Evolutionary conservation across 2,329 filamentous ascomycete genomes (phyloP).

Genomic region (Nectriaceae sp.): DNA sequence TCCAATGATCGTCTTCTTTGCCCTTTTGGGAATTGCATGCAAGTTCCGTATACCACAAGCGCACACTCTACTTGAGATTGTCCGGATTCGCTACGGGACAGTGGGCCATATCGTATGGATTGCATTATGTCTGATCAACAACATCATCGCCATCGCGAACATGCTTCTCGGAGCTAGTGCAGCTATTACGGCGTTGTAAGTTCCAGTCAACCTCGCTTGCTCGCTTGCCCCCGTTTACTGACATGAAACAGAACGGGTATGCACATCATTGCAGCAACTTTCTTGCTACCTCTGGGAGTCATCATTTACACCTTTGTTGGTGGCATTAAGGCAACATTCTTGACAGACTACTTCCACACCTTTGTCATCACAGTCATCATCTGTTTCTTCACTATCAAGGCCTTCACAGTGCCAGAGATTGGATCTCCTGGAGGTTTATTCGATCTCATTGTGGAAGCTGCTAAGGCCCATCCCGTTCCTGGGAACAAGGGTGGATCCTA

Average conservation of each 20-base stretch:
- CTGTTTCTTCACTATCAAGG: slow-evolving; percentile 78
- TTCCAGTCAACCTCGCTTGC: too few species aligned
- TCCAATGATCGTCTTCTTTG: slow-evolving; percentile 80
- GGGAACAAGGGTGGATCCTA: slow-evolving; percentile 83
- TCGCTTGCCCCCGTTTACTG: too few species aligned
- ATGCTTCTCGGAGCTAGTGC: slow-evolving; percentile 73
- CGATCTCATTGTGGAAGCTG: slow-evolving; percentile 70
- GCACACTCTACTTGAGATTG: background rate
- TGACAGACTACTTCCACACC: slow-evolving; percentile 84
- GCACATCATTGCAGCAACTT: slow-evolving; percentile 75
- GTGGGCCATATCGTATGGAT: too few species aligned
- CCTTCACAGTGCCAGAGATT: slow-evolving; percentile 73
- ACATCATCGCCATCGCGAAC: slow-evolving; percentile 86
- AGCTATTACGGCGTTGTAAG: slow-evolving; percentile 55
- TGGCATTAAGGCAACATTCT: slow-evolving; percentile 82
- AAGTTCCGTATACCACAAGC: slow-evolving; percentile 85
- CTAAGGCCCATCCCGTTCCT: slow-evolving; percentile 68
- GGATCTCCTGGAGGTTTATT: slow-evolving; percentile 77
- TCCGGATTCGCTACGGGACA: slow-evolving; percentile 51
- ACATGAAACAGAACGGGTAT: too few species aligned
- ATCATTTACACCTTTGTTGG: slow-evolving; percentile 67
- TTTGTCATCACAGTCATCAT: slow-evolving; percentile 81
- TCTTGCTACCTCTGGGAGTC: slow-evolving; percentile 77
- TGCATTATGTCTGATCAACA: slow-evolving; percentile 39
- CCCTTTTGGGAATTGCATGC: slow-evolving; percentile 83